phyloP scores from a whole-genome alignment of 805 yeast species.

The Ogataea methylovora region DNA sequence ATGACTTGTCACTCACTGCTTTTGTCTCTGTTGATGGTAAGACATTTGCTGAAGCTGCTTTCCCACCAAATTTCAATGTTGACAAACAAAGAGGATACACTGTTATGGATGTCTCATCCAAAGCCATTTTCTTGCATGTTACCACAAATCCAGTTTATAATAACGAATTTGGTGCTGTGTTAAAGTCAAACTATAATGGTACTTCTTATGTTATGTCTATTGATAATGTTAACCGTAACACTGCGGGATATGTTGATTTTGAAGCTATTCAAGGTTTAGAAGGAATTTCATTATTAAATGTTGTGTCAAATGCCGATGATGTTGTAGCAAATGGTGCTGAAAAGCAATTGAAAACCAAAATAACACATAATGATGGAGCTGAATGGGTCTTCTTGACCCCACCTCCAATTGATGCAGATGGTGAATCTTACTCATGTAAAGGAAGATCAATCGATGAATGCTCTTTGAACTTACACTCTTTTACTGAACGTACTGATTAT shows the following conservation, averaged over 20 bases:
- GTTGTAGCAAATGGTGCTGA: constrained; percentile 9
- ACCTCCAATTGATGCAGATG: constrained; percentile 44
- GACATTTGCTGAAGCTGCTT: constrained; percentile 67
- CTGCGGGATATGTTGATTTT: constrained; percentile 34
- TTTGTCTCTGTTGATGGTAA: constrained; percentile 73
- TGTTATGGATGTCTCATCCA: constrained; percentile 62
- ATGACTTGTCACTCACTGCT: constrained; percentile 51
- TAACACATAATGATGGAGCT: constrained; percentile 12
- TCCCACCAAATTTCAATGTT: constrained; percentile 61
- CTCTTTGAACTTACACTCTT: constrained; percentile 25
- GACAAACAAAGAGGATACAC: constrained; percentile 69
- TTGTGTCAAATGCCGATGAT: constrained; percentile 18
- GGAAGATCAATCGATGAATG: constrained; percentile 2
- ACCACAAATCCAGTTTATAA: constrained; percentile 49
- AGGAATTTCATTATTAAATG: constrained; percentile 34
- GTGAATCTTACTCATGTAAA: constrained; percentile 5
- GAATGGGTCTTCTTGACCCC: constrained; percentile 47
- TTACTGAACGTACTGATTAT: constrained; percentile 19
- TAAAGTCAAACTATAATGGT: constrained; percentile 90
- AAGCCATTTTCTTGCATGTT: constrained; percentile 75
- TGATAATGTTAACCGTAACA: constrained; percentile 67
- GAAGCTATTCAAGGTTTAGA: constrained; percentile 37
- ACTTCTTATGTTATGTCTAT: constrained; percentile 71
- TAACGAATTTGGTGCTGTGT: constrained; percentile 64
- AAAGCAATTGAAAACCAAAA: constrained; percentile 37